These are phyloP conservation scores for Arachnomyces sp. DNA, from an alignment of 2,329 filamentous ascomycete genomes.

Conservation along the genomic window DNA sequence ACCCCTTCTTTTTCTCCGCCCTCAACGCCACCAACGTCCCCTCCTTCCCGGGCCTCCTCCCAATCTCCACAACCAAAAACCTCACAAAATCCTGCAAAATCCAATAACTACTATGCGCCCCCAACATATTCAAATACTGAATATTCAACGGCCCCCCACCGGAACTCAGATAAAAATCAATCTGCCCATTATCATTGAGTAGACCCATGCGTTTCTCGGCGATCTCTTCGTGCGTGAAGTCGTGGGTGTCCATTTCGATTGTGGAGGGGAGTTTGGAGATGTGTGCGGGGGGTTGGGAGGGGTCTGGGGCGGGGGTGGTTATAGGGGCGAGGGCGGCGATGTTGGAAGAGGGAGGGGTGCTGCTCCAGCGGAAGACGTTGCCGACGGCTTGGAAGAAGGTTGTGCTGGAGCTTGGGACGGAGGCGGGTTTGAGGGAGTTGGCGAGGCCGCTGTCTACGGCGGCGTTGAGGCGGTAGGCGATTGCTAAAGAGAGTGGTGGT, in stretches of 20 bases:
- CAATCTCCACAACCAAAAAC: slow-evolving; percentile 81
- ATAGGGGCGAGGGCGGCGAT: slow-evolving; percentile 42
- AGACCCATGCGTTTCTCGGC: slow-evolving; percentile 81
- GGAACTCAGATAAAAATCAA: slow-evolving; percentile 80
- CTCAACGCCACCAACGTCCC: slow-evolving; percentile 47
- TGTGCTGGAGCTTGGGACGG: slow-evolving; percentile 64
- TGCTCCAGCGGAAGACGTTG: slow-evolving; percentile 52
- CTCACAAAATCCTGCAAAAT: slow-evolving; percentile 76
- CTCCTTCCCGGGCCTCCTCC: slow-evolving; percentile 60
- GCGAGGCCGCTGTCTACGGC: slow-evolving; percentile 78
- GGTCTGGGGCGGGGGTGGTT: slow-evolving; percentile 58
- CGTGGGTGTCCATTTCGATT: slow-evolving; percentile 91
- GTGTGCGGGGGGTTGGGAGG: slow-evolving; percentile 51
- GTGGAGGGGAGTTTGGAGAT: slow-evolving; percentile 54
- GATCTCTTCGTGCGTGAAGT: slow-evolving; percentile 86
- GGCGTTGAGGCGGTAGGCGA: slow-evolving; percentile 87
- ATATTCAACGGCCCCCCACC: slow-evolving; percentile 84
- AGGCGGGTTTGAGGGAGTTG: slow-evolving; percentile 63
- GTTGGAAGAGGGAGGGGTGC: slow-evolving; percentile 43
- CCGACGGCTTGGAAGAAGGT: slow-evolving; percentile 58
- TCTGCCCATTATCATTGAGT: slow-evolving; percentile 92
- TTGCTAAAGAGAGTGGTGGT: slow-evolving; percentile 40
- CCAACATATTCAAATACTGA: slow-evolving; percentile 94
- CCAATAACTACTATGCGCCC: slow-evolving; percentile 95
- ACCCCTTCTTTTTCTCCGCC: slow-evolving; percentile 44